phyloP scores from a whole-genome alignment of 1,284 basidiomycete species.

The Heterobasidion irregulare region DNA sequence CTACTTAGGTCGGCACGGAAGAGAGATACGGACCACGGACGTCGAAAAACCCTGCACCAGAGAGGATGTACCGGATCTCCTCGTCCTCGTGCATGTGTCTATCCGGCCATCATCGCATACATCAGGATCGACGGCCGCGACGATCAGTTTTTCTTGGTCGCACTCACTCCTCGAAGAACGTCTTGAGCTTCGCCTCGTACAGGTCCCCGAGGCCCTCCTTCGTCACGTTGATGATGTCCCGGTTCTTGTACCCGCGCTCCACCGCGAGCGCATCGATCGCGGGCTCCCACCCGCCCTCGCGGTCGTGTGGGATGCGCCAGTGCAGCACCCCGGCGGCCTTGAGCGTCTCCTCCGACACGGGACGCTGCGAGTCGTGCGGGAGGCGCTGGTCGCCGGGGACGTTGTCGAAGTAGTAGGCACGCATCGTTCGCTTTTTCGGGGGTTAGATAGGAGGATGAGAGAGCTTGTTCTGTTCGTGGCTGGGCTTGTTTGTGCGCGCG shows the following conservation, averaged over 20 bases:
- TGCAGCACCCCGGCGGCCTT: constrained; percentile 50
- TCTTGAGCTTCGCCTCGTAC: constrained; percentile 74
- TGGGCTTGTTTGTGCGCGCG: neutral
- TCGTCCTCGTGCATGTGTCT: constrained; percentile 90
- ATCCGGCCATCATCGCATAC: neutral
- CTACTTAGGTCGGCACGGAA: constrained; percentile 45
- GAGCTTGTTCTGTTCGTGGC: neutral
- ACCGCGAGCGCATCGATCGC: constrained; percentile 52
- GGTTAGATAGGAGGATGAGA: neutral
- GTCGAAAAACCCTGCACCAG: constrained; percentile 82
- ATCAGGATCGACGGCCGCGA: neutral
- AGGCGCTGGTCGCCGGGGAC: constrained; percentile 70
- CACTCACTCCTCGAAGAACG: constrained; percentile 74
- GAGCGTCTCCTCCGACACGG: constrained; percentile 43
- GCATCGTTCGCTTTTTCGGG: constrained; percentile 35
- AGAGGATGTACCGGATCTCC: constrained; percentile 81
- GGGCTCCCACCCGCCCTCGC: constrained; percentile 34
- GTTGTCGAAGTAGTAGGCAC: constrained; percentile 78
- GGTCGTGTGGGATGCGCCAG: constrained; percentile 53
- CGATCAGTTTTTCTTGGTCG: neutral
- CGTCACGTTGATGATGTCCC: constrained; percentile 69
- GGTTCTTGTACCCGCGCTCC: constrained; percentile 69
- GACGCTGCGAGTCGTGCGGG: constrained; percentile 58
- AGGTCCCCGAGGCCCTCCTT: constrained; percentile 68
- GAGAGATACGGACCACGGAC: constrained; percentile 48